phyloP scores from a whole-genome alignment of 805 yeast genomes.

The Saturnispora hagleri region DNA sequence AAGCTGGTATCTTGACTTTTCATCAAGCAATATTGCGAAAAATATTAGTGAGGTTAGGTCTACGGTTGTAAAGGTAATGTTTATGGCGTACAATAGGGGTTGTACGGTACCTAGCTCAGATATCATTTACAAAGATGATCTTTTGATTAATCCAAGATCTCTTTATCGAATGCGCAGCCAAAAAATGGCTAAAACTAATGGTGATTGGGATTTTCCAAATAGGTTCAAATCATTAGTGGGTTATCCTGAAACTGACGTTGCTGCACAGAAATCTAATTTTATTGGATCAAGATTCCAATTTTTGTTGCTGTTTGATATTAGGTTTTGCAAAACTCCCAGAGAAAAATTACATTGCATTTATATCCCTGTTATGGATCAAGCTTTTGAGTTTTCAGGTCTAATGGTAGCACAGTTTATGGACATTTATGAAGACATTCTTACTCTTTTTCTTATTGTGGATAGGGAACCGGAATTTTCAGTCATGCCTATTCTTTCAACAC shows the following conservation, averaged over 20 bases:
- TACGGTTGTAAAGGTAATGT: slow-evolving; percentile 46
- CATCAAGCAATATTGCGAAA: slow-evolving; percentile 44
- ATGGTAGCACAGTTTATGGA: slow-evolving; percentile 76
- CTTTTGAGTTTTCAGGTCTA: slow-evolving; percentile 44
- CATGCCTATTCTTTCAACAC: slow-evolving; percentile 67
- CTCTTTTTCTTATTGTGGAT: slow-evolving; percentile 62
- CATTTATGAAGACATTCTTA: slow-evolving; percentile 65
- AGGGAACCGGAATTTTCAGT: slow-evolving; percentile 83
- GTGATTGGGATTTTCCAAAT: slow-evolving; percentile 39
- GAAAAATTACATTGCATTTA: slow-evolving; percentile 51
- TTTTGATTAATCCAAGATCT: slow-evolving; percentile 16
- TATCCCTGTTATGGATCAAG: slow-evolving; percentile 55
- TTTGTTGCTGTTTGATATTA: slow-evolving; percentile 53
- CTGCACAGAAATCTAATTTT: slow-evolving; percentile 10
- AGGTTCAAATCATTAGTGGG: slow-evolving; percentile 38
- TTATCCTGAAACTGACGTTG: slow-evolving; percentile 27
- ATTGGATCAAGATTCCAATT: slow-evolving; percentile 50
- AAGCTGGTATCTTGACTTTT: slow-evolving; percentile 53
- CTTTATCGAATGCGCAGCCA: background rate
- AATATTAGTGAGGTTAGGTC: slow-evolving; percentile 40
- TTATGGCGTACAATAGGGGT: slow-evolving; percentile 56
- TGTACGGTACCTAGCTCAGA: slow-evolving; percentile 15
- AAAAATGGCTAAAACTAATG: slow-evolving; percentile 17
- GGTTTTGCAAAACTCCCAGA: slow-evolving; percentile 63
- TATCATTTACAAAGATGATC: slow-evolving; percentile 24